Base-by-base conservation (phyloP, 805 yeast genomes). In the Lachancea thermotolerans region DNA sequence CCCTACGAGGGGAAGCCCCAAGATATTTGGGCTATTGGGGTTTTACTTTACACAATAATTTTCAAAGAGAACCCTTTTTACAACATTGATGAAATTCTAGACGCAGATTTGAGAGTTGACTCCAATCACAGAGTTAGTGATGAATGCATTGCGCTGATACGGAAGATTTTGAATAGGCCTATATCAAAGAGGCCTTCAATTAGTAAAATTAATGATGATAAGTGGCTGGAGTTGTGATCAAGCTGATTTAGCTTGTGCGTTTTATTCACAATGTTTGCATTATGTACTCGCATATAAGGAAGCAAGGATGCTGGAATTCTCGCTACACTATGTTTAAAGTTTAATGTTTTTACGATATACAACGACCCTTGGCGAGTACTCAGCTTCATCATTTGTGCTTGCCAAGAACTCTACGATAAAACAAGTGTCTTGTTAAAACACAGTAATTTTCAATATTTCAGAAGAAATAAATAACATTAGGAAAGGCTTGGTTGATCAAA, bases 1-100 rank as follows among this genome's bases (percentile, higher is more conserved):
- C 83, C 90, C 17, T 93, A 91, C 58, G 88, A 80, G 42, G 99
- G 99, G 17, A 83, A 79, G 60, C 91, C 95, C 2, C 99, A 93
- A 64, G 99, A 93, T 66, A 82, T 90, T 2, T 93, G 99, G 99
- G 96, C 98, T 0, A 72, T 91, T 59, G 99, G 99, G 2, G 85
- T 93, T 17, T 69, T 93, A 46, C 69, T 93, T 17, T 93, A 90
- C 66, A 93, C 97, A 0, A 77, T 93, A 58, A 73, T 91, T 6
- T 93, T 84, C 71, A 87, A 90, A 60, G 98, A 93, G 60, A 90
- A 91, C 57, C 99, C 99, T 8, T 93, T 91, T 58, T 87, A 88
- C 64, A 89, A 87, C 60, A 95, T 90, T 40, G 97, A 91, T 64
- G 98, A 90, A 62, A 93, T 93, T 44, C 79, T 90, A 78, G 96